Percentiles rank a stretch among this genome's conserved stretches.
These are phyloP conservation scores for Naganishia vishniacii DNA, from an alignment of 768 basidiomycete genomes.

Conservation along the genomic window DNA sequence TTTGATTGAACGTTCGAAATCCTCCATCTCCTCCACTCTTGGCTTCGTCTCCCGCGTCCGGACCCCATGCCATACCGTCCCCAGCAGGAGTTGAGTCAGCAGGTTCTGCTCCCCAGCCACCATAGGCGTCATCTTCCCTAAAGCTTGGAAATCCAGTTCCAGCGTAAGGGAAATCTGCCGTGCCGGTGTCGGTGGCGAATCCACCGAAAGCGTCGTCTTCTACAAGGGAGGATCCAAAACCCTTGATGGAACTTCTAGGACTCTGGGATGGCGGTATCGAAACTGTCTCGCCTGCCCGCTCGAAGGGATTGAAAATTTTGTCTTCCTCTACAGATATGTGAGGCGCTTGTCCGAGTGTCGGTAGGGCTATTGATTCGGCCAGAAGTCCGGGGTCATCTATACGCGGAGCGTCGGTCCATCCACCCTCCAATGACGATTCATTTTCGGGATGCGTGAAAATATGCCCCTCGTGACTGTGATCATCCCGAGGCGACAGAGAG, in stretches of 20 bases:
- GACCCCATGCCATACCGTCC: background rate
- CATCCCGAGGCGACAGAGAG: too few species aligned
- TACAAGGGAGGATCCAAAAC: background rate
- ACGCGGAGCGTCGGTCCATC: too few species aligned
- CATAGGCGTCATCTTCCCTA: background rate
- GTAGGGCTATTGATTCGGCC: background rate
- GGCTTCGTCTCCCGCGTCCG: background rate
- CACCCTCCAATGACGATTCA: too few species aligned
- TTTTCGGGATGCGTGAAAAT: too few species aligned
- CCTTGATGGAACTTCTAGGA: background rate
- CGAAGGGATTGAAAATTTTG: constrained; percentile 12
- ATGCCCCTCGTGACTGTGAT: too few species aligned
- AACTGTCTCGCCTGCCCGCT: background rate
- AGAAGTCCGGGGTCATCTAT: background rate
- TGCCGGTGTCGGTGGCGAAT: background rate
- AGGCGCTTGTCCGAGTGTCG: background rate
- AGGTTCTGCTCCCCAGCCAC: background rate
- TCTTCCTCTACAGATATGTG: background rate
- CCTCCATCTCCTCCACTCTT: constrained; percentile 9
- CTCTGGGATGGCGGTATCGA: background rate
- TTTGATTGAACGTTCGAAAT: background rate
- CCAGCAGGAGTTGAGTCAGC: background rate
- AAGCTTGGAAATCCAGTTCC: background rate
- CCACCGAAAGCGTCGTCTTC: constrained; percentile 25
- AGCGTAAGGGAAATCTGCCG: background rate